phyloP scores from a whole-genome alignment of 306 rosid genomes.

The Corylus heterophylla region DNA sequence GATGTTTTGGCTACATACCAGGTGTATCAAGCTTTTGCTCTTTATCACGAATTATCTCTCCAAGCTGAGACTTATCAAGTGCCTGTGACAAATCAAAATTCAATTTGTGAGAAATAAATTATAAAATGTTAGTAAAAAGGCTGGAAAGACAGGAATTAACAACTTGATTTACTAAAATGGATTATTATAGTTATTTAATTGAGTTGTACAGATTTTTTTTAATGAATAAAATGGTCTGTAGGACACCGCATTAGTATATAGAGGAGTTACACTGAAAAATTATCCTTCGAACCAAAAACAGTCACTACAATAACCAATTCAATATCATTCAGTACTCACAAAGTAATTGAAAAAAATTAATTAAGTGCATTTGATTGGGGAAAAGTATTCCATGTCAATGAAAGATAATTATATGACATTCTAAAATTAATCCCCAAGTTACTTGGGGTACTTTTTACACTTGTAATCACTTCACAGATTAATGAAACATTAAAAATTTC shows the following conservation, averaged over 20 bases:
- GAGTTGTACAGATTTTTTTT: not conserved
- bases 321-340: not conserved
- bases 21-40: conserved; percentile 79
- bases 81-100: conserved; percentile 50
- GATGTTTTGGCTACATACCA: conserved; percentile 42
- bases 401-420: not conserved
- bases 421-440: not conserved
- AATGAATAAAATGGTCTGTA: not conserved
- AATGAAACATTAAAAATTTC: not conserved
- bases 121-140: not conserved
- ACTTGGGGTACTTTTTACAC: not conserved
- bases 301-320: not conserved
- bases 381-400: not conserved
- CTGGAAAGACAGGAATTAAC: not conserved
- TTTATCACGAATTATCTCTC: conserved; percentile 63
- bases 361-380: not conserved
- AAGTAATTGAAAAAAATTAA: not conserved
- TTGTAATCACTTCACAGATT: not conserved
- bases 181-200: not conserved
- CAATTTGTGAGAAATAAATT: not conserved
- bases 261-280: not conserved
- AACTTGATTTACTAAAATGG: not conserved
- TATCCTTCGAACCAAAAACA: not conserved
- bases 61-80: conserved; percentile 86
- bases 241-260: not conserved